These are phyloP conservation scores for Ceratobasidium sp. DNA, from an alignment of 1,284 basidiomycete genomes.

Conservation along the genomic window DNA sequence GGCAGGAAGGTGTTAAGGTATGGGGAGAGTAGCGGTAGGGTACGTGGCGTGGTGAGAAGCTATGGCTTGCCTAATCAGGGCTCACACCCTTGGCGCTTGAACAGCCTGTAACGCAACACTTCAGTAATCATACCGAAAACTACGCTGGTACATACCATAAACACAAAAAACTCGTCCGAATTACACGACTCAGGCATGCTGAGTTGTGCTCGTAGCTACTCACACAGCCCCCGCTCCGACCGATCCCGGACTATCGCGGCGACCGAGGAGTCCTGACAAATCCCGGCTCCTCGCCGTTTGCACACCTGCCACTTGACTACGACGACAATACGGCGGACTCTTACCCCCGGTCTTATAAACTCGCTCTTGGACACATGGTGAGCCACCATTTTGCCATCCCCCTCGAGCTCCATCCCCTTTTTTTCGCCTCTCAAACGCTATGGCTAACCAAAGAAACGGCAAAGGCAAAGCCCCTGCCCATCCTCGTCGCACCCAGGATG, in stretches of 20 bases:
- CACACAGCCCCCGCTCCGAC: conserved; percentile 6
- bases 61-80: not conserved
- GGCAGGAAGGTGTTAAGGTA: no score
- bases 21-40: no score
- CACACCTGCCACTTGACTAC: not conserved
- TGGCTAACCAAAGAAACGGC: not conserved
- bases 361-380: not conserved
- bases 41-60: no score
- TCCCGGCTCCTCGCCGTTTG: not conserved
- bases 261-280: no score
- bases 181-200: no score
- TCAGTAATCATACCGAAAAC: conserved; percentile 1
- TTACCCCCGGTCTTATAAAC: not conserved
- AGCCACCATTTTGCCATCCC: not conserved
- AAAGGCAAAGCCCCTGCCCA: conserved; percentile 12
- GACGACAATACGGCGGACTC: not conserved
- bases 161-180: not conserved
- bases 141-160: not conserved
- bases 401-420: not conserved
- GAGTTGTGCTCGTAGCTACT: not conserved
- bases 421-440: conserved; percentile 25
- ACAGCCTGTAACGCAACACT: conserved; percentile 5
- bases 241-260: conserved; percentile 4
- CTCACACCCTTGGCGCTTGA: not conserved
- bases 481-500: not conserved